A percentile compares a stretch with the other conserved stretches of the same genome.
Evolutionary conservation across 441 rosid genomes (phyloP).

Genomic region (Manihot esculenta): DNA sequence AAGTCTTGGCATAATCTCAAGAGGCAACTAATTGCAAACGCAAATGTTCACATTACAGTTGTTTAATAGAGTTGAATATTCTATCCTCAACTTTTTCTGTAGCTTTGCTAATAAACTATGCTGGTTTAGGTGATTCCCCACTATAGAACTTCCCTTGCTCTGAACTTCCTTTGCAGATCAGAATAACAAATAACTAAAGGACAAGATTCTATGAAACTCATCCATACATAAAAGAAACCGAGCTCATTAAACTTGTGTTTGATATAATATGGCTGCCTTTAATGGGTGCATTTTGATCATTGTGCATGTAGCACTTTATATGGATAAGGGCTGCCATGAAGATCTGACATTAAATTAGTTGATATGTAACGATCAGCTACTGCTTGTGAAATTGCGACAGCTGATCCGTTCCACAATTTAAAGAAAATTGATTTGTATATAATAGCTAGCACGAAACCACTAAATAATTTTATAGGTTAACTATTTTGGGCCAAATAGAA

Average conservation of each 20-base stretch:
- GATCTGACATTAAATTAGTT: background rate
- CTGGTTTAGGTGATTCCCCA: constrained; percentile 47
- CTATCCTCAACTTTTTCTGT: constrained; percentile 3
- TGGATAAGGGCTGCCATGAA: constrained; percentile 10
- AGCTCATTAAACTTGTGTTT: background rate
- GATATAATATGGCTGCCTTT: constrained; percentile 10
- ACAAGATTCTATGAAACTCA: constrained; percentile 7
- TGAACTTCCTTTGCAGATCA: constrained; percentile 21
- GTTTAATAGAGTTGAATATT: constrained; percentile 27
- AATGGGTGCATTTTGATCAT: background rate
- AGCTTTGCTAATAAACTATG: constrained; percentile 12
- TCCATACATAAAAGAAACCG: background rate
- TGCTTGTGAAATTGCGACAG: too few species aligned
- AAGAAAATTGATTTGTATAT: too few species aligned
- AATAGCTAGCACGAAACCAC: too few species aligned
- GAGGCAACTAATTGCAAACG: constrained; percentile 46
- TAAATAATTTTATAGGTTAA: too few species aligned
- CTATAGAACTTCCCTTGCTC: constrained; percentile 26
- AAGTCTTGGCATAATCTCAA: constrained; percentile 36
- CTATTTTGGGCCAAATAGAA: too few species aligned
- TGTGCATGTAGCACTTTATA: background rate
- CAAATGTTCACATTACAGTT: constrained; percentile 22
- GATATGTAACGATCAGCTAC: too few species aligned
- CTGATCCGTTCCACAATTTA: too few species aligned
- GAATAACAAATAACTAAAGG: constrained; percentile 23